Percentiles rank a stretch among this genome's conserved stretches.
Evolutionary conservation across 768 basidiomycete genomes (phyloP).

Genomic region (Cystofilobasidium bisporidii): DNA sequence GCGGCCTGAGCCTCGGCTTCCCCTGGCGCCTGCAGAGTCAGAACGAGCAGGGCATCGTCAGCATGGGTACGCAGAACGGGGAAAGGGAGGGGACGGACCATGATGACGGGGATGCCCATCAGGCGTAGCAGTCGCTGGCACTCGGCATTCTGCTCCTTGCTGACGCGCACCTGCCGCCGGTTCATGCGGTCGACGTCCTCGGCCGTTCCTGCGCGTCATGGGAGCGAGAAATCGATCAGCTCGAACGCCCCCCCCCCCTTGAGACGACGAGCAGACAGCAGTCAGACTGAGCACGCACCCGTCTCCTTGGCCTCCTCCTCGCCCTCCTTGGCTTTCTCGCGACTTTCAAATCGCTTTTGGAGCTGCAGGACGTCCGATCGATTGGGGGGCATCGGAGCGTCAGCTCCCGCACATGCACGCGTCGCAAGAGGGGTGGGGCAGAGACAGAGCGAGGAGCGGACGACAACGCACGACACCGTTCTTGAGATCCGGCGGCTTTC

Average conservation of each 20-base stretch:
- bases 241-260: no score
- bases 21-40: conserved; percentile 68
- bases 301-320: conserved; percentile 95
- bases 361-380: conserved; percentile 49
- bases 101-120: conserved; percentile 94
- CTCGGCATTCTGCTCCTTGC: conserved; percentile 91
- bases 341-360: conserved; percentile 83
- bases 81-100: conserved; percentile 49
- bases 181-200: conserved; percentile 88
- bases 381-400: not conserved
- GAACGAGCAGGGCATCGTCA: not conserved
- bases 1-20: conserved; percentile 99
- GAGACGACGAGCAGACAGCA: no score
- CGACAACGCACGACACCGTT: conserved; percentile 89
- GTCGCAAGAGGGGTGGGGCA: not conserved
- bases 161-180: conserved; percentile 86
- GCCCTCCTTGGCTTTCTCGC: conserved; percentile 88
- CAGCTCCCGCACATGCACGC: not conserved
- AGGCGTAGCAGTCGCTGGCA: conserved; percentile 73
- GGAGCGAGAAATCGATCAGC: conserved; percentile 2
- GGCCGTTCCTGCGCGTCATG: conserved; percentile 51
- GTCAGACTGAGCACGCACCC: no score
- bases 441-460: conserved; percentile 31
- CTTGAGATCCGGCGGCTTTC: conserved; percentile 95
- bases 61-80: no score